These are phyloP conservation scores for Nicotiana undulata DNA, from an alignment of 257 asterid genomes.

Conservation along the genomic window DNA sequence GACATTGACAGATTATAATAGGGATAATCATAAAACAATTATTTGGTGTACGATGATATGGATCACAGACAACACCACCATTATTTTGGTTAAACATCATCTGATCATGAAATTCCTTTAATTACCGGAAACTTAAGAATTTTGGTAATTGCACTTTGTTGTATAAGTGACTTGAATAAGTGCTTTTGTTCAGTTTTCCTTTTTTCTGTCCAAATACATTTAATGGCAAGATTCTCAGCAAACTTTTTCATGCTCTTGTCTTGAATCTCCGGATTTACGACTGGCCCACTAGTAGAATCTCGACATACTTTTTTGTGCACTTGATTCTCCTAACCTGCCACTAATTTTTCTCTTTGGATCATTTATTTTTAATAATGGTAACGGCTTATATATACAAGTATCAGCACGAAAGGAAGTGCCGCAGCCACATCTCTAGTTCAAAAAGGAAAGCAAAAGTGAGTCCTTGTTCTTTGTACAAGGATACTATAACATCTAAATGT, in stretches of 20 bases:
- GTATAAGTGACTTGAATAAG: background rate
- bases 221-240: background rate
- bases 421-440: background rate
- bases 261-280: background rate
- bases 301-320: background rate
- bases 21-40: background rate
- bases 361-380: background rate
- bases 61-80: background rate
- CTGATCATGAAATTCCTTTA: background rate
- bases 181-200: background rate
- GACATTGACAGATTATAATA: background rate
- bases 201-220: background rate
- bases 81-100: background rate
- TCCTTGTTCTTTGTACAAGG: background rate
- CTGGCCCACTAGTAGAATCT: background rate
- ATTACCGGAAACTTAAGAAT: background rate
- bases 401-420: background rate
- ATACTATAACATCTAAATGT: background rate
- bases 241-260: background rate
- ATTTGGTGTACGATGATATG: background rate
- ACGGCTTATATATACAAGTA: background rate
- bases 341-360: background rate
- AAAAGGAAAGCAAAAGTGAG: background rate
- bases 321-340: background rate
- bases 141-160: too few species aligned